Conservation (phyloP, 129 eudicot species). For the Apium graveolens region DNA sequence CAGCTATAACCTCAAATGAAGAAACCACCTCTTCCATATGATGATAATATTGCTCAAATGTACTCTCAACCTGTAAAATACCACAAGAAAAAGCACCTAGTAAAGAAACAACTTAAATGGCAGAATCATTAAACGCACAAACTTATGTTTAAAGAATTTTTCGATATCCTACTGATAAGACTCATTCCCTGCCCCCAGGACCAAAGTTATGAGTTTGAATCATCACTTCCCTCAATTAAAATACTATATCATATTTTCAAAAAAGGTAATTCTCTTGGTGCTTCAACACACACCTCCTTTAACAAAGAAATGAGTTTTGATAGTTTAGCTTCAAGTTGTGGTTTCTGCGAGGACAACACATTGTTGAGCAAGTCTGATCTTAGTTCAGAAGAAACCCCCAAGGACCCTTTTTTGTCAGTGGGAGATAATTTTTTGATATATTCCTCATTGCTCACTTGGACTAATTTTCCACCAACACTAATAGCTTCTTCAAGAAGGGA, state of each 20-base stretch:
- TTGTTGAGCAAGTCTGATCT: conserved; percentile 49
- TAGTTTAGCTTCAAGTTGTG: conserved; percentile 49
- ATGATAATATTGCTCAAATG: conserved; percentile 64
- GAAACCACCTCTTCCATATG: conserved; percentile 64
- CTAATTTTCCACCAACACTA: conserved; percentile 38
- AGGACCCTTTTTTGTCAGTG: conserved; percentile 35
- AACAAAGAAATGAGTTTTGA: conserved; percentile 61
- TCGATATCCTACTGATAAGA: neutral
- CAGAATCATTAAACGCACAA: too few relatives aligned
- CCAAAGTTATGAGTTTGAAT: neutral
- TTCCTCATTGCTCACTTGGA: conserved; percentile 38
- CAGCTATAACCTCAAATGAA: conserved; percentile 76
- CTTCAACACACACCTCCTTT: conserved; percentile 51
- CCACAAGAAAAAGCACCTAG: neutral
- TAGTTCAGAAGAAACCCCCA: conserved; percentile 41
- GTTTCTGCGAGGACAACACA: conserved; percentile 39
- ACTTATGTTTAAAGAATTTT: too few relatives aligned
- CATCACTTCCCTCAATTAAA: neutral
- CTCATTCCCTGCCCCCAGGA: neutral
- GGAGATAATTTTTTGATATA: conserved; percentile 43
- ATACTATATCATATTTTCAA: neutral
- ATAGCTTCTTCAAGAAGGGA: conserved; percentile 68
- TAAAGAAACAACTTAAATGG: neutral
- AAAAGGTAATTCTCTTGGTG: neutral
- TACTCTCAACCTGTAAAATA: conserved; percentile 61